These are phyloP conservation scores for Lobosporangium transversale DNA, from an alignment of 192 early-diverging fungal species.

Conservation along the genomic window DNA sequence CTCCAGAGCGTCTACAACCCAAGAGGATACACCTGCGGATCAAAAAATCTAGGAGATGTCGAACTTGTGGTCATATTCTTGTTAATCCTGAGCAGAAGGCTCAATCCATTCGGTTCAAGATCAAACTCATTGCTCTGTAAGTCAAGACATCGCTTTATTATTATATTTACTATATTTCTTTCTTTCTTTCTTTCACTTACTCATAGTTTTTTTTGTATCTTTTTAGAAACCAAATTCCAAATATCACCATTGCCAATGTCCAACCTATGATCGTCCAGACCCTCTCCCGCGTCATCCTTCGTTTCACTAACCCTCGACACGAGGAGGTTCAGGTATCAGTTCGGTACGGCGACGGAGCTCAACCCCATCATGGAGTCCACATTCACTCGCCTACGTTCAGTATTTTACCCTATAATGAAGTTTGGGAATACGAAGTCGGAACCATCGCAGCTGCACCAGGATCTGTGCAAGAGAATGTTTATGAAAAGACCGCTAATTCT, in stretches of 20 bases:
- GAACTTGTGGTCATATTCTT: conserved; percentile 87
- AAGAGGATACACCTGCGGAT: conserved; percentile 88
- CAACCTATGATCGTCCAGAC: conserved; percentile 56
- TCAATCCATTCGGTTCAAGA: conserved; percentile 86
- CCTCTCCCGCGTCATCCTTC: conserved; percentile 64
- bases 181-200: not conserved
- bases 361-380: conserved; percentile 53
- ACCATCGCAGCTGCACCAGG: conserved; percentile 31
- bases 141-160: not conserved
- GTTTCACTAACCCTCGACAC: conserved; percentile 85
- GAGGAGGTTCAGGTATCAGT: conserved; percentile 73
- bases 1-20: conserved; percentile 71
- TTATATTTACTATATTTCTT: not conserved
- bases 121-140: conserved; percentile 87
- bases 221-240: conserved; percentile 76
- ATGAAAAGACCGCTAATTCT: conserved; percentile 71
- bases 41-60: conserved; percentile 87
- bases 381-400: conserved; percentile 72
- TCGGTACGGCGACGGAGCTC: conserved; percentile 51
- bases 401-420: conserved; percentile 78
- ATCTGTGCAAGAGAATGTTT: conserved; percentile 60
- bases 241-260: conserved; percentile 70
- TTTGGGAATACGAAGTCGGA: conserved; percentile 78
- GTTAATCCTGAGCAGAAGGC: conserved; percentile 95
- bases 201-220: conserved; percentile 7